phyloP scores from a whole-genome alignment of 2,329 filamentous ascomycete species.

The Neopestalotiopsis clavispora region DNA sequence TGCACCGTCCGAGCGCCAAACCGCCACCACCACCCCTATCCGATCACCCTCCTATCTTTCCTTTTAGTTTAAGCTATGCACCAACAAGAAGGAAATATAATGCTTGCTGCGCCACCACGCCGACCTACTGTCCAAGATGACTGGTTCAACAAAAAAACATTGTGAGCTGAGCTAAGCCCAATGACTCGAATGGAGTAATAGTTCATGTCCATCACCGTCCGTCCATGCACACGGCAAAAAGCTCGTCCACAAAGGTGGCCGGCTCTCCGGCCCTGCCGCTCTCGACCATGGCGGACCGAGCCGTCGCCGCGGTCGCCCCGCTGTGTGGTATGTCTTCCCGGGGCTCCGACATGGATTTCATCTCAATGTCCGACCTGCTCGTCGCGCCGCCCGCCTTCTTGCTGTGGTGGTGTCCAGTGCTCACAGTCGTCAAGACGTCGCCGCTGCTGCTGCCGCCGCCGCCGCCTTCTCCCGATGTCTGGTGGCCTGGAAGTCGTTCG shows the following conservation, averaged over 20 bases:
- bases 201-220: conserved; percentile 23
- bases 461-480: conserved; percentile 6
- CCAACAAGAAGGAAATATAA: not conserved
- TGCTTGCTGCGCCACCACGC: too few species aligned
- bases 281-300: conserved; percentile 37
- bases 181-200: not conserved
- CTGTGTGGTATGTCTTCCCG: conserved; percentile 26
- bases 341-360: conserved; percentile 29
- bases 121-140: too few species aligned
- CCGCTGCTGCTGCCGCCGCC: conserved; percentile 13
- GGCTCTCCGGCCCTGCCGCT: conserved; percentile 40
- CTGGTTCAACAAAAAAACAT: too few species aligned
- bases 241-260: conserved; percentile 35
- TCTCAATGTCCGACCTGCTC: conserved; percentile 29
- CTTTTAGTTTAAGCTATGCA: not conserved
- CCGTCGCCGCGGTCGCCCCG: conserved; percentile 20
- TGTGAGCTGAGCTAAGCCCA: not conserved
- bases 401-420: conserved; percentile 18
- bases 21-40: not conserved
- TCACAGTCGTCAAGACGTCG: conserved; percentile 26
- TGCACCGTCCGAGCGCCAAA: not conserved
- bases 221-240: conserved; percentile 33
- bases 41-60: too few species aligned
- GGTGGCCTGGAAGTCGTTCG: conserved; percentile 9
- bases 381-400: conserved; percentile 17